A percentile compares a stretch with the other conserved stretches of the same genome.
These are phyloP conservation scores for Diaporthe sp. DNA, from an alignment of 2,329 filamentous ascomycete species.

Conservation along the genomic window DNA sequence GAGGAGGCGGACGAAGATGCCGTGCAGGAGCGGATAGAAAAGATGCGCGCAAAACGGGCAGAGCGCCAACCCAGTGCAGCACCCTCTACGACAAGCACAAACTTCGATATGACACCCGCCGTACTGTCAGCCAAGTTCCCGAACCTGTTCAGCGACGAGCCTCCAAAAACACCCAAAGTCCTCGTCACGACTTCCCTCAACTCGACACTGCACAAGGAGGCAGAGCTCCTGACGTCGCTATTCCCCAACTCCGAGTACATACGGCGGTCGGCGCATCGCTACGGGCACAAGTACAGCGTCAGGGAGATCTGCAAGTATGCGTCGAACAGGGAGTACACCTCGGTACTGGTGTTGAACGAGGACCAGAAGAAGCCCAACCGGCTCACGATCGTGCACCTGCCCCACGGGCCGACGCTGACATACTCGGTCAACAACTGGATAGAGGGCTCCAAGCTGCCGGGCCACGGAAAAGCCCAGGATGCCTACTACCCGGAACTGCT, in stretches of 20 bases:
- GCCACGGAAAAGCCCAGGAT: constrained; percentile 88
- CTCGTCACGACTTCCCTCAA: constrained; percentile 93
- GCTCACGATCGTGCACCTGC: constrained; percentile 53
- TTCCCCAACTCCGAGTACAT: constrained; percentile 93
- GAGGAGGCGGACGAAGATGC: constrained; percentile 63
- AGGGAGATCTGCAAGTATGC: constrained; percentile 92
- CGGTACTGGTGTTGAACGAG: constrained; percentile 88
- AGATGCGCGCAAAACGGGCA: constrained; percentile 61
- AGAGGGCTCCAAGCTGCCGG: constrained; percentile 87
- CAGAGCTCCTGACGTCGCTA: constrained; percentile 80
- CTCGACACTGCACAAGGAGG: constrained; percentile 88
- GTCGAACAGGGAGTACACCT: constrained; percentile 83
- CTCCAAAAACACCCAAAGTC: constrained; percentile 80
- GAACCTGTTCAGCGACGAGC: constrained; percentile 71
- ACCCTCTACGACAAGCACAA: constrained; percentile 73
- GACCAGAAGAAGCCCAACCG: constrained; percentile 88
- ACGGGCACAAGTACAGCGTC: constrained; percentile 91
- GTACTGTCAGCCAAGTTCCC: constrained; percentile 74
- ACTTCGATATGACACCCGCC: constrained; percentile 73
- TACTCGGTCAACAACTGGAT: constrained; percentile 94
- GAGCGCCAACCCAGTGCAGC: constrained; percentile 64
- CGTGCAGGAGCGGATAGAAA: constrained; percentile 55
- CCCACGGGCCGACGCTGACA: constrained; percentile 90
- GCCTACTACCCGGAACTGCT: constrained; percentile 88
- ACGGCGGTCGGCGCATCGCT: constrained; percentile 84